Evolutionary conservation across 2,329 filamentous ascomycete genomes (phyloP).

Genomic region (Curvularia eragrostidis): DNA sequence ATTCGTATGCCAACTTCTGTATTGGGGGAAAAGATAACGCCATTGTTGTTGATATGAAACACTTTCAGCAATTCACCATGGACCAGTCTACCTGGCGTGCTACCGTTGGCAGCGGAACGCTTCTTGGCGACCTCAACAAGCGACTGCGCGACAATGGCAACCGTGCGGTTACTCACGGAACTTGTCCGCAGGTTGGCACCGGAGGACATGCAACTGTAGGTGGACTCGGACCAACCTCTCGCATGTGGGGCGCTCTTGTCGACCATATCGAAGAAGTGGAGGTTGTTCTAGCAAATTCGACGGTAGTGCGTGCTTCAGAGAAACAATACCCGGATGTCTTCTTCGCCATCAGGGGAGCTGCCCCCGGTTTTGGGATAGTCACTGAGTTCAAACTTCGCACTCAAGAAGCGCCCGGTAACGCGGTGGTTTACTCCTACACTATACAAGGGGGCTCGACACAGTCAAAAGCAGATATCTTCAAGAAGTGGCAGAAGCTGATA

Average conservation of each 20-base stretch:
- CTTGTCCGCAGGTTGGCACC: conserved; percentile 47
- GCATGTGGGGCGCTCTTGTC: conserved; percentile 44
- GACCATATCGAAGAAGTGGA: conserved; percentile 47
- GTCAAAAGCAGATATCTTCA: conserved; percentile 41
- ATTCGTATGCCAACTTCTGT: conserved; percentile 64
- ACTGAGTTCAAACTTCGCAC: conserved; percentile 51
- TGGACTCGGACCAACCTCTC: conserved; percentile 42
- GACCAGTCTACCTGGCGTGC: conserved; percentile 54
- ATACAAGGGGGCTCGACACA: conserved; percentile 33
- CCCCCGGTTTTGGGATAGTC: conserved; percentile 53
- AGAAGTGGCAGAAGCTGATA: conserved; percentile 46
- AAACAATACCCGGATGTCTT: conserved; percentile 51
- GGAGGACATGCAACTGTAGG: conserved; percentile 49
- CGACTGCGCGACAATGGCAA: conserved; percentile 45
- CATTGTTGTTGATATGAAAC: conserved; percentile 59
- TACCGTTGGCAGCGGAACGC: conserved; percentile 58
- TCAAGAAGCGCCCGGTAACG: conserved; percentile 40
- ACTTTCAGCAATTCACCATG: conserved; percentile 56
- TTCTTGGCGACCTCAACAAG: conserved; percentile 52
- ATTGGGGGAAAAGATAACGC: conserved; percentile 57
- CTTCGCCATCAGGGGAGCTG: conserved; percentile 53
- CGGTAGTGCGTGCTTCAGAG: conserved; percentile 49
- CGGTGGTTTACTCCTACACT: conserved; percentile 45
- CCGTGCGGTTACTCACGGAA: conserved; percentile 58
- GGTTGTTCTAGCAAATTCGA: conserved; percentile 51